Evolutionary conservation across 306 rosid genomes (phyloP), one percentile per base, ranked within the genome.

Genomic region (Gynostemma pentaphyllum): DNA sequence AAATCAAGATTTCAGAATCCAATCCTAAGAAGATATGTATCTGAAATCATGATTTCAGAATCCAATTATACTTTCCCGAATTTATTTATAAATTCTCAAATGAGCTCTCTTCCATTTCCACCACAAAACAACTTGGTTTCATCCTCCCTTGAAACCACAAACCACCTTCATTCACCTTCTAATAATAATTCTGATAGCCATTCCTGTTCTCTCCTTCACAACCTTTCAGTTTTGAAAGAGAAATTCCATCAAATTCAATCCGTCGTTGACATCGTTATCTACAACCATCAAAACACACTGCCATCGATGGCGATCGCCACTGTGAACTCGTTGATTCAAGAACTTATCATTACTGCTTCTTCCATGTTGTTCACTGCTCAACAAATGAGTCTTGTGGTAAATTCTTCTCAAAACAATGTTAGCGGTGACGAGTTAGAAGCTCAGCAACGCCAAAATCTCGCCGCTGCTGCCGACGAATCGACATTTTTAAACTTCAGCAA

Each of bases 291-390:
- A 2, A 16, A 5, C 22, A 47, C 59, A 4, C 29, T 83, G 51
- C 53, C 78, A 16, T 67, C 83, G 22, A 10, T 78, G 15, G 82
- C 86, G n/a, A 36, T 81, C 18, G 78, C 85, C 1, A 71, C 72
- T 76, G 66, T 82, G 77, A 84, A 66, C 64, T 76, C 84, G 10
- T 64, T 84, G 22, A 71, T 88, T 74, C 94, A 92, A 52, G 99
- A 92, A 50, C 73, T 92, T 72, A 76, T 92, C 45, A 73, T 75
- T 29, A 75, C 90, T 16, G 78, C 96, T 27, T 75, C 96, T 16
- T 82, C 99, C 3, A 88, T 92, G 90, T 54, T 82, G 87, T 68
- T 79, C 79, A 78, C 78, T 5, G 81, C 85, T 64, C 97, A 90
- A 52, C 86, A 90, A 0, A 75, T 83, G 77, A 47, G 75, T 46